Percentiles rank a stretch among this genome's conserved stretches.
Evolutionary conservation across 345 rosid species (phyloP).

Genomic region (Reutealis trisperma): DNA sequence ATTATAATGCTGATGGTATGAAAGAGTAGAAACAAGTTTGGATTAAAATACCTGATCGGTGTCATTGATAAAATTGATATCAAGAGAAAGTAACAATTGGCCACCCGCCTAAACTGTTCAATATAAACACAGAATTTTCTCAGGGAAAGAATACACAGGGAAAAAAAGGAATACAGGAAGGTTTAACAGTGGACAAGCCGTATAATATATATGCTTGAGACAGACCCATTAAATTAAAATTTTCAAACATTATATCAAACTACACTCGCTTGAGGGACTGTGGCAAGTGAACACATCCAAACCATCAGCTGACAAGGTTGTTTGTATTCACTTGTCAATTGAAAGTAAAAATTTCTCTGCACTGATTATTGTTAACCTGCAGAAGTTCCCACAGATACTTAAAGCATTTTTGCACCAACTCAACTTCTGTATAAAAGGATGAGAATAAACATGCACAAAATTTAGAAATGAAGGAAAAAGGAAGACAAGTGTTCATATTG

Average conservation of each 20-base stretch:
- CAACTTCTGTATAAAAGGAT: neutral
- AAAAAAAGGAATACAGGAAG: neutral
- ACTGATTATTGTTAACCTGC: neutral
- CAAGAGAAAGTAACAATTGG: constrained; percentile 90
- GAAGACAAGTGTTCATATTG: neutral
- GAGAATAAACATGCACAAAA: neutral
- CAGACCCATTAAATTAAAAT: constrained; percentile 1
- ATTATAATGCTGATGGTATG: neutral
- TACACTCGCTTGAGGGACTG: neutral
- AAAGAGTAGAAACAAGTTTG: neutral
- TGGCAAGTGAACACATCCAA: neutral
- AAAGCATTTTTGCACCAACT: neutral
- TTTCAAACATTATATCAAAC: neutral
- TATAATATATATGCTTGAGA: neutral
- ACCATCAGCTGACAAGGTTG: neutral
- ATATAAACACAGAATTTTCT: constrained; percentile 36
- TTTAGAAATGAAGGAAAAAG: neutral
- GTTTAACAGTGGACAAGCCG: neutral
- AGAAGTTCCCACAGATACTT: neutral
- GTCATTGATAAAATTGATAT: constrained; percentile 93
- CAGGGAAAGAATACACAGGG: constrained; percentile 24
- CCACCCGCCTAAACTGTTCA: constrained; percentile 99
- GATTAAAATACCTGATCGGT: constrained; percentile 75
- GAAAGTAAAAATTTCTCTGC: neutral
- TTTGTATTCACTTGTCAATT: neutral